Base-by-base conservation (phyloP, 2,329 filamentous ascomycete species). In the Immersiporthe knoxdaviesiana region DNA sequence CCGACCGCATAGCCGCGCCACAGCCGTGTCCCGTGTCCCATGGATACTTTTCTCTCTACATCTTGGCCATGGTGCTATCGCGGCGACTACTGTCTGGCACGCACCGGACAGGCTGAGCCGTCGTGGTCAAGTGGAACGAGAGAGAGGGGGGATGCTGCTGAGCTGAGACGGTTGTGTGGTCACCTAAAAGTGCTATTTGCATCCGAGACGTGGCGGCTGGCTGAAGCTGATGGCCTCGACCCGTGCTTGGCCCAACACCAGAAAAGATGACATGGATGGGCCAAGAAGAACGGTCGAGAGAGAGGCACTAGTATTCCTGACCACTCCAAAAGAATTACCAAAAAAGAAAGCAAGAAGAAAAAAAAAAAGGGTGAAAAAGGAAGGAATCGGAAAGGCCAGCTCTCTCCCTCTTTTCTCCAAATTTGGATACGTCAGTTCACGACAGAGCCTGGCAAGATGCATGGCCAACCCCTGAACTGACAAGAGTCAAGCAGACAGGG, bases 401-500 rank as follows among this genome's bases (percentile, higher is more conserved):
- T n/a, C 44, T 47, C 18, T 47, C 18, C 7, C 16, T 44, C 39
- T 41, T 12, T 6, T 21, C 18, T n/a, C 35, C 35, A 35, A 5
- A n/a, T 18, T n/a, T 47, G 44, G 44, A 47, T 47, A 47, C 21
- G 44, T 47, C 44, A 47, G 44, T 47, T 30, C n/a, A 63, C 10
- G 27, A 21, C 61, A 50, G n/a, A 47, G 14, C n/a, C 61, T 37
- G 65, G 56, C 24, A 32, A 47, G n/a, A 50, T 44, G 41, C 63
- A 54, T 66, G 63, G 47, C 50, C 62, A 41, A 58, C 56, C 68
- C 68, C 66, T 71, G 67, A 54, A 44, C 14, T 24, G 69, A 63
- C 64, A 67, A 69, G 63, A 64, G 59, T 71, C 59, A 58, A 62
- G 50, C n/a, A 56, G 60, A 64, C 54, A 41, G 58, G 44, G 69